Conservation (phyloP, 495 filamentous ascomycete species). For the Penicillium steckii region DNA sequence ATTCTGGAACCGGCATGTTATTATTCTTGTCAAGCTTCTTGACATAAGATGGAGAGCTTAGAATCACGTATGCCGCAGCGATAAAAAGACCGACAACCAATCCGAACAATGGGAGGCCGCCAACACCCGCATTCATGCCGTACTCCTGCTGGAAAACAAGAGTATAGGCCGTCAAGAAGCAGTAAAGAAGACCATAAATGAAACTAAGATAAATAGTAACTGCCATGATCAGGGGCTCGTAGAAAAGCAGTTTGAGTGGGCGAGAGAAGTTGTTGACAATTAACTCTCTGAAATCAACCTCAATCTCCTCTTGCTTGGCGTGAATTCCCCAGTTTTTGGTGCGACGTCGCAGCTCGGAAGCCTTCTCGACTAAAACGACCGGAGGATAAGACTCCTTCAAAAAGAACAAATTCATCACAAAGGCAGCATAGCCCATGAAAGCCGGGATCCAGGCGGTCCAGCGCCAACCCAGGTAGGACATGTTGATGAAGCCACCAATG, state of each 20-base stretch:
- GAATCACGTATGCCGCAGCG: constrained; percentile 32
- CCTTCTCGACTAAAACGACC: constrained; percentile 75
- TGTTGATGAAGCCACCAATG: constrained; percentile 71
- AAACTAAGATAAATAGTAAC: constrained; percentile 35
- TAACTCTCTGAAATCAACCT: constrained; percentile 72
- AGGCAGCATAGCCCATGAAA: constrained; percentile 76
- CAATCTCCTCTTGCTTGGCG: constrained; percentile 91
- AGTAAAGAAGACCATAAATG: constrained; percentile 45
- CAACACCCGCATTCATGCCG: constrained; percentile 37
- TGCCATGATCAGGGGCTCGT: constrained; percentile 28
- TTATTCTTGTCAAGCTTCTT: constrained; percentile 71
- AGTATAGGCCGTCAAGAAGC: constrained; percentile 45
- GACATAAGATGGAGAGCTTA: constrained; percentile 31
- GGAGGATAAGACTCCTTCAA: constrained; percentile 85
- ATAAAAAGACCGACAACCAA: constrained; percentile 43
- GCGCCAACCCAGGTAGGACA: constrained; percentile 67
- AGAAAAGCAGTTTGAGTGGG: constrained; percentile 26
- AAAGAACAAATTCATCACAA: constrained; percentile 70
- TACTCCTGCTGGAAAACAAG: constrained; percentile 40
- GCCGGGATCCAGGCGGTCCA: constrained; percentile 79
- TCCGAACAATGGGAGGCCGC: constrained; percentile 42
- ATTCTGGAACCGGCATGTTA: constrained; percentile 75
- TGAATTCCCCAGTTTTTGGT: constrained; percentile 94
- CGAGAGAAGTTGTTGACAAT: constrained; percentile 35
- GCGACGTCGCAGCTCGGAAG: constrained; percentile 71